phyloP scores from a whole-genome alignment of 352 stramenopile genomes.

The Paralagenidium karlingii region DNA sequence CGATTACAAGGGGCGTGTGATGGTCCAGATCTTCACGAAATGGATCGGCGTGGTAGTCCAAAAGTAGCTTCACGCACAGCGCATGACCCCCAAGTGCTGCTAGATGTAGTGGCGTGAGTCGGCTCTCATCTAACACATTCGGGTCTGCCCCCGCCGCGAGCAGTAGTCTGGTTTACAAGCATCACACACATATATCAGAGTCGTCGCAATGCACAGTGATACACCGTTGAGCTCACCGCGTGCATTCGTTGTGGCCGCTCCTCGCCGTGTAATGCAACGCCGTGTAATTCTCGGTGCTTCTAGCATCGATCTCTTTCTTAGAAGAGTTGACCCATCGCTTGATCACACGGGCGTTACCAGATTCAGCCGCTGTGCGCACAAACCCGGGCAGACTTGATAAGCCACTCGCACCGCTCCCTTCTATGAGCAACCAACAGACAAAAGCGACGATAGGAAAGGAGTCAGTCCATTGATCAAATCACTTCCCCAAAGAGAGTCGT shows the following conservation, averaged over 20 bases:
- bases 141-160: conserved; percentile 41
- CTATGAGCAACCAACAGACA: not conserved
- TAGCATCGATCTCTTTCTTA: conserved; percentile 42
- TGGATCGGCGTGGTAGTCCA: conserved; percentile 67
- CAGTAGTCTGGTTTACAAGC: conserved; percentile 19
- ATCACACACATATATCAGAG: not conserved
- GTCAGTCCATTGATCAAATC: no score
- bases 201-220: not conserved
- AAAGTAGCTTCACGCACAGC: conserved; percentile 66
- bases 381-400: conserved; percentile 45
- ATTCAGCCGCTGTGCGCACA: conserved; percentile 43
- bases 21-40: conserved; percentile 73
- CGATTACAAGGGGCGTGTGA: conserved; percentile 46
- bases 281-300: conserved; percentile 67
- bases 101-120: conserved; percentile 64
- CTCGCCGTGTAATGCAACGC: conserved; percentile 63
- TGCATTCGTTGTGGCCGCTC: conserved; percentile 70
- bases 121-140: conserved; percentile 59
- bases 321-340: conserved; percentile 75
- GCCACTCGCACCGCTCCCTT: conserved; percentile 12
- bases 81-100: conserved; percentile 56
- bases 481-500: no score
- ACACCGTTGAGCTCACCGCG: conserved; percentile 11
- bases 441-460: no score
- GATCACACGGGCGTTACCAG: conserved; percentile 61